Evolutionary conservation across 306 rosid species (phyloP), one percentile per base, ranked within the genome.

Genomic region (Inga oerstediana): DNA sequence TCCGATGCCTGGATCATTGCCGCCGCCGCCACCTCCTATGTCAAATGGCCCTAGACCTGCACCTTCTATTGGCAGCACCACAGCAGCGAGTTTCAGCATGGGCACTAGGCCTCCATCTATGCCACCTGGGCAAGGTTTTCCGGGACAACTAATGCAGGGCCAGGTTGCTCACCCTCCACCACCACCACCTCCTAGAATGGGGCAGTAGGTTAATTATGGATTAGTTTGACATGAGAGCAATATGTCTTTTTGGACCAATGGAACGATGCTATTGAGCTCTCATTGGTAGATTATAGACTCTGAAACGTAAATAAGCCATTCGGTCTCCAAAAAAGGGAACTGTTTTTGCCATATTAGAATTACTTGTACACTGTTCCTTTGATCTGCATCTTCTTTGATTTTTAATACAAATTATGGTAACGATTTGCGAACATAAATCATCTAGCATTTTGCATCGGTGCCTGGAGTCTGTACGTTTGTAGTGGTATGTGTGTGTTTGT

Each of bases 71-170:
- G 92, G 88, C 64, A 85, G 89, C 59, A 84, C 89, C 58, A 13
- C 89, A 74, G 85, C 88, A 83, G 69, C 87, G 2, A 88, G 85
- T 88, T 94, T 91, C 81, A 92, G 86, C 84, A 89, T 89, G 79
- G 95, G 97, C 56, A 0, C 58, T 10, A 87, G 94, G 54, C 97
- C 93, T 84, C 97, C 88, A 34, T 78, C 88, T 30, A 86, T 91
- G 98, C 93, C 98, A 11, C 92, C 94, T 16, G 91, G 93, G 13
- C 92, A 90, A 90, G 98, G 93, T 80, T 92, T 93, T 76, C 93
- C 87, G 12, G 62, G 84, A 41, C 97, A 90, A 67, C 95, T 85
- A 68, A 84, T 87, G 89, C 92, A 83, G 72, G 82, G 84, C 49
- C 90, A 86, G 58, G 89, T 90, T 75, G 35, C 79, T 72, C 93